These are phyloP conservation scores for Purshia tridentata DNA, from an alignment of 306 rosid species.

Conservation along the genomic window DNA sequence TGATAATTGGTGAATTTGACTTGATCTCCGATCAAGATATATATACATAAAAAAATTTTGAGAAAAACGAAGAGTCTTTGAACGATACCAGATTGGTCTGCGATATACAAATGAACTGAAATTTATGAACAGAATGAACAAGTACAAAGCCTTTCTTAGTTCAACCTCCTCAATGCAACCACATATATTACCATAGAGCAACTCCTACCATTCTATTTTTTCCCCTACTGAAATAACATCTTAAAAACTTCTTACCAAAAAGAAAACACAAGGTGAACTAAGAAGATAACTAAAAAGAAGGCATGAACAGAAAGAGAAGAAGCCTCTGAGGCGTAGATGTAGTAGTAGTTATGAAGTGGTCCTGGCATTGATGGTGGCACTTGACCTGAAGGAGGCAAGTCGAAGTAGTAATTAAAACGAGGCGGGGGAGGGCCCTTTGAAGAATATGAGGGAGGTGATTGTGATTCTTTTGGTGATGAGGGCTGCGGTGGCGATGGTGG, in stretches of 20 bases:
- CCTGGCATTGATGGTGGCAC: conserved; percentile 39
- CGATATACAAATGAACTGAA: background rate
- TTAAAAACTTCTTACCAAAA: conserved; percentile 18
- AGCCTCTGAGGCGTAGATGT: conserved; percentile 49
- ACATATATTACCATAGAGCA: conserved; percentile 15
- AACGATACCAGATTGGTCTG: background rate
- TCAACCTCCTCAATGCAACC: background rate
- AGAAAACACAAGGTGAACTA: conserved; percentile 33
- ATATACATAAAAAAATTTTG: background rate
- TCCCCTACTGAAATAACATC: background rate
- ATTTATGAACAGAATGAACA: background rate
- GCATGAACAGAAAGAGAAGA: conserved; percentile 36
- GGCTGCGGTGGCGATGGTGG: conserved; percentile 6
- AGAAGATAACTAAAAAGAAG: conserved; percentile 14
- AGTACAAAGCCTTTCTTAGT: background rate
- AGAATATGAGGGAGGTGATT: conserved; percentile 31
- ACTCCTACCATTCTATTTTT: background rate
- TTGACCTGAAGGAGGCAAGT: conserved; percentile 44
- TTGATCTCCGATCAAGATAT: background rate
- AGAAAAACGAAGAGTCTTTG: background rate
- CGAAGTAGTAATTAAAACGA: conserved; percentile 30
- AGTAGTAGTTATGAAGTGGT: conserved; percentile 53
- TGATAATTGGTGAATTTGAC: background rate
- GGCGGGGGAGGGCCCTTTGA: conserved; percentile 51
- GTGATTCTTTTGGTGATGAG: conserved; percentile 9